A percentile compares a stretch with the other conserved stretches of the same genome.
Evolutionary conservation across 1,139 yeast species (phyloP).

Genomic region (Nakaseomyces bracarensis): DNA sequence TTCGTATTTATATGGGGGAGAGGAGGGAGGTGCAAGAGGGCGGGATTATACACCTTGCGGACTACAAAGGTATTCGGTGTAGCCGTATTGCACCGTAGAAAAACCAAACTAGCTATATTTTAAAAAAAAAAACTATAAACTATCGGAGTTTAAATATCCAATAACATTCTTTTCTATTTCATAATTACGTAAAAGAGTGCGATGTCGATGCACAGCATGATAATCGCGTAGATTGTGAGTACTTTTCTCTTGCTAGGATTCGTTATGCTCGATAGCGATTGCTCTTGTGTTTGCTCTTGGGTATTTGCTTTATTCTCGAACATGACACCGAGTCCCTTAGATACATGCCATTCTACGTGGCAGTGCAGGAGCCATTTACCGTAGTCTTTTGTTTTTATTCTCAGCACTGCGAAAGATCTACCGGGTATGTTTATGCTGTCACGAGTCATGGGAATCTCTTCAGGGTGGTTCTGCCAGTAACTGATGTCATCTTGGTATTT

Average conservation of each 20-base stretch:
- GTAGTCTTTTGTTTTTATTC: constrained; percentile 62
- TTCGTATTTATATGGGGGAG: too few species aligned
- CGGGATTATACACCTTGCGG: too few species aligned
- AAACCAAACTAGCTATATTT: too few species aligned
- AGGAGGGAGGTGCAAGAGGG: too few species aligned
- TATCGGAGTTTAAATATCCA: too few species aligned
- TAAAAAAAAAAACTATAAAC: too few species aligned
- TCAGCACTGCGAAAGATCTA: constrained; percentile 47
- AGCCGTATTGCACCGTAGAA: too few species aligned
- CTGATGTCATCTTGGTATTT: constrained; percentile 19
- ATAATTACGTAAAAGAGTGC: constrained; percentile 1
- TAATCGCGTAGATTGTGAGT: constrained; percentile 5
- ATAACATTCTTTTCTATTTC: background rate
- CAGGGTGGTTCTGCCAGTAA: constrained; percentile 16
- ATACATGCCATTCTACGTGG: constrained; percentile 76
- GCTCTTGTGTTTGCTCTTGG: background rate
- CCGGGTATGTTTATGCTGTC: constrained; percentile 59
- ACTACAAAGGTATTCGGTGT: too few species aligned
- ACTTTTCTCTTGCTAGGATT: constrained; percentile 6
- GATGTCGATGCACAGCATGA: constrained; percentile 8
- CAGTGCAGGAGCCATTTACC: constrained; percentile 81
- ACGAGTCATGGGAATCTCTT: constrained; percentile 45
- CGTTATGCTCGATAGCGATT: too few species aligned
- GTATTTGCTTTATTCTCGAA: constrained; percentile 34
- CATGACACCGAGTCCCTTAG: constrained; percentile 52